phyloP scores from a whole-genome alignment of 2,329 filamentous ascomycete species.

The Sporothrix sp. region DNA sequence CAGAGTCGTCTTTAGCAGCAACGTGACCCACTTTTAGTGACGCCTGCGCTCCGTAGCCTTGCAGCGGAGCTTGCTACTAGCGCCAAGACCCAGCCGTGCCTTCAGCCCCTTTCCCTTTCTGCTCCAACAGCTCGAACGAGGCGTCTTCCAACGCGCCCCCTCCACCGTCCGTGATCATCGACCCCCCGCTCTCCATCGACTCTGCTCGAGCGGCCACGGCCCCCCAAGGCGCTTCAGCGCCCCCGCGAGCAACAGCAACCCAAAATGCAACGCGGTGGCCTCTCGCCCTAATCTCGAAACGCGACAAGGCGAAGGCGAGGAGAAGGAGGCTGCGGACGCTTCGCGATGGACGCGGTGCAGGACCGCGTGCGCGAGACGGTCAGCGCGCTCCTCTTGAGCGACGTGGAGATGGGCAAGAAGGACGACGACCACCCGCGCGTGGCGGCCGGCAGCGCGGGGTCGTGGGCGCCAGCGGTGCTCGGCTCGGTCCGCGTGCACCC shows the following conservation, averaged over 20 bases:
- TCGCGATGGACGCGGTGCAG: constrained; percentile 8
- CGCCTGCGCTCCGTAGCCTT: neutral
- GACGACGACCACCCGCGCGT: constrained; percentile 40
- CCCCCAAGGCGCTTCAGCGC: neutral
- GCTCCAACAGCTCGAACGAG: neutral
- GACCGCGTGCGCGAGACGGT: constrained; percentile 25
- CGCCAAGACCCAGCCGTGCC: constrained; percentile 2
- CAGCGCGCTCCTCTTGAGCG: constrained; percentile 38
- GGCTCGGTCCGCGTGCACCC: constrained; percentile 32
- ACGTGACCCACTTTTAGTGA: neutral
- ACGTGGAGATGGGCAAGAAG: constrained; percentile 51
- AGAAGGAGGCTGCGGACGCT: neutral
- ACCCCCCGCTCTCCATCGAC: neutral
- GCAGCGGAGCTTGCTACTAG: neutral
- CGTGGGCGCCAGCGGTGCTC: neutral
- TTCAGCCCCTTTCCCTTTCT: neutral
- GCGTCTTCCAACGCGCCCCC: neutral
- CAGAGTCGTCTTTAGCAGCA: no score
- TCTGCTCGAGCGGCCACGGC: neutral
- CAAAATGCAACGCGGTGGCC: neutral
- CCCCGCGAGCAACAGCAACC: neutral
- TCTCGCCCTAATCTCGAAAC: neutral
- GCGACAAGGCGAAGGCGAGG: no score
- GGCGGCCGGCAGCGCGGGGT: constrained; percentile 16
- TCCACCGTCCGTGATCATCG: neutral